These are phyloP conservation scores for Mucor racemosus DNA, from an alignment of 371 early-diverging fungal species.

Conservation along the genomic window DNA sequence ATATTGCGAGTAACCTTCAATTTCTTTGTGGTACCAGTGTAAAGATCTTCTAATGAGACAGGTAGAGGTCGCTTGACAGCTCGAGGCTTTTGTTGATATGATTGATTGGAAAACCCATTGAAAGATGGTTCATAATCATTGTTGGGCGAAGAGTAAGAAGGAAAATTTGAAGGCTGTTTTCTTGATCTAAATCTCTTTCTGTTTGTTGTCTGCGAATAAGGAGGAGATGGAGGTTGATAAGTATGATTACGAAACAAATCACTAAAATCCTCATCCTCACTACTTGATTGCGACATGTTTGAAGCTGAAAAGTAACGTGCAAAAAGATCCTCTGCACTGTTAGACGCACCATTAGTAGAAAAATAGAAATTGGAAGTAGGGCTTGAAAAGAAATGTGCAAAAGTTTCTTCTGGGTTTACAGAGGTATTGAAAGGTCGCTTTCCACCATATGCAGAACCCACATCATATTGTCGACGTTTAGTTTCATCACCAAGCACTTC, in stretches of 20 bases:
- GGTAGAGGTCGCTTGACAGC: conserved; percentile 72
- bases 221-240: conserved; percentile 13
- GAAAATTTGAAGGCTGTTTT: not conserved
- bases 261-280: conserved; percentile 14
- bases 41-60: conserved; percentile 90
- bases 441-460: not conserved
- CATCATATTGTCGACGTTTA: conserved; percentile 43
- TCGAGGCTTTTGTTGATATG: conserved; percentile 44
- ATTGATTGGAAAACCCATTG: not conserved
- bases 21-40: conserved; percentile 88
- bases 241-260: not conserved
- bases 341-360: not conserved
- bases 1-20: conserved; percentile 89
- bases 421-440: not conserved
- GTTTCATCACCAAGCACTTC: conserved; percentile 92
- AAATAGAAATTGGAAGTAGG: not conserved
- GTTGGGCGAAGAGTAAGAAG: not conserved
- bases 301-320: not conserved
- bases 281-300: not conserved
- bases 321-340: conserved; percentile 1
- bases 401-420: conserved; percentile 86
- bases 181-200: not conserved
- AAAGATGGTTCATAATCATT: too few species aligned
- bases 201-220: not conserved
- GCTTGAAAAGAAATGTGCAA: conserved; percentile 77